A percentile compares a stretch with the other conserved stretches of the same genome.
Conservation (phyloP, 441 rosid genomes). For the Pelargonium fulgidum region DNA sequence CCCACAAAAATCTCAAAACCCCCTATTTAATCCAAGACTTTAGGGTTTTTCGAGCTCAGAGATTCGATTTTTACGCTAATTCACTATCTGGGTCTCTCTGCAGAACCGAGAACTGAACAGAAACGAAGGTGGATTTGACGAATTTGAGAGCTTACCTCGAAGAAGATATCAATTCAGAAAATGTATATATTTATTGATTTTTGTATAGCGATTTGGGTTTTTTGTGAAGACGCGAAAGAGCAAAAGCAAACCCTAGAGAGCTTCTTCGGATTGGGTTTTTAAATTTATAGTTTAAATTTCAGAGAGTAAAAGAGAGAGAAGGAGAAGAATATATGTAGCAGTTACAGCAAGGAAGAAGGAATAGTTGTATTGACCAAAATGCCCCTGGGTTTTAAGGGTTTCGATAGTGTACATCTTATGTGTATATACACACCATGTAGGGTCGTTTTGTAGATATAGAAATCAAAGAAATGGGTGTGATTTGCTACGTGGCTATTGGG, state of each 20-base stretch:
- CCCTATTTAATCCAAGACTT: neutral
- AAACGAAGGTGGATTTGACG: neutral
- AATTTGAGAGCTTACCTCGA: slow-evolving; percentile 1
- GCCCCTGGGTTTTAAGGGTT: neutral
- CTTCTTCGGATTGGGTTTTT: slow-evolving; percentile 7
- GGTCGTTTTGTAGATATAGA: too few relatives aligned
- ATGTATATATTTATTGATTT: neutral
- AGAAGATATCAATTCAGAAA: neutral
- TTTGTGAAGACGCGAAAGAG: neutral
- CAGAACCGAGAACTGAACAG: neutral
- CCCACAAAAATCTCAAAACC: slow-evolving; percentile 17
- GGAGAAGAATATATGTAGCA: neutral
- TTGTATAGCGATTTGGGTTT: neutral
- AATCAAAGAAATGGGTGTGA: too few relatives aligned
- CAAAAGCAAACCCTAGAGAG: slow-evolving; percentile 1
- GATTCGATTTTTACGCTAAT: neutral
- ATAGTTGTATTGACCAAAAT: neutral
- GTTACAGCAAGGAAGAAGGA: slow-evolving; percentile 2
- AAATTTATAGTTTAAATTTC: neutral
- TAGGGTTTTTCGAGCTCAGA: neutral
- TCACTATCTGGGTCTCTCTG: slow-evolving; percentile 2
- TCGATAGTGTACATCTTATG: neutral
- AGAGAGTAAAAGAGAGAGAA: neutral
- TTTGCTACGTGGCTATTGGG: too few relatives aligned
- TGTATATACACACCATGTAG: neutral